Conservation (phyloP, 2,329 filamentous ascomycete genomes). For the Madurella fahalii region DNA sequence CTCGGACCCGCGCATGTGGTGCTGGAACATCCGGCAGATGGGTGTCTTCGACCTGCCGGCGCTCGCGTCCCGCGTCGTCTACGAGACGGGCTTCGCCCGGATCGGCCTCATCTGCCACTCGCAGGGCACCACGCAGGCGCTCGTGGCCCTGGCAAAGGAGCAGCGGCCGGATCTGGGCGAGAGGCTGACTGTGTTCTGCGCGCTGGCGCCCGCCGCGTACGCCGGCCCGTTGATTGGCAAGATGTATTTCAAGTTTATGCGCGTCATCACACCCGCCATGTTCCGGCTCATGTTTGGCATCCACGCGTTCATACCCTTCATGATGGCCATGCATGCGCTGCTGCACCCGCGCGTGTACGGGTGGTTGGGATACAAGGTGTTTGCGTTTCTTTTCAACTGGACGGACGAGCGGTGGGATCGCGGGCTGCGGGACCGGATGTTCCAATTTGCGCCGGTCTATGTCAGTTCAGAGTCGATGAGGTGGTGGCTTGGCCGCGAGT, state of each 20-base stretch:
- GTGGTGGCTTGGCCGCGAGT: slow-evolving; percentile 90
- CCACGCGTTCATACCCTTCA: slow-evolving; percentile 87
- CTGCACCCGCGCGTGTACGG: slow-evolving; percentile 69
- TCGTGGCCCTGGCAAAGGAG: slow-evolving; percentile 84
- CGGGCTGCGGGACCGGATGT: slow-evolving; percentile 73
- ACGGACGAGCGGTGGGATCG: slow-evolving; percentile 80
- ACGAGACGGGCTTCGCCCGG: slow-evolving; percentile 78
- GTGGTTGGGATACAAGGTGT: slow-evolving; percentile 80
- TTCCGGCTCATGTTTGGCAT: slow-evolving; percentile 86
- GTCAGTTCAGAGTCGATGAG: slow-evolving; percentile 87
- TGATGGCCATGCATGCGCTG: slow-evolving; percentile 76
- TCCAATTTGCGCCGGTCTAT: slow-evolving; percentile 88
- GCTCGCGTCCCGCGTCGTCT: slow-evolving; percentile 71
- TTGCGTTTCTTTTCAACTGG: slow-evolving; percentile 88
- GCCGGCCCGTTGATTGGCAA: slow-evolving; percentile 81
- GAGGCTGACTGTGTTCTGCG: slow-evolving; percentile 84
- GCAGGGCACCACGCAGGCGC: slow-evolving; percentile 84
- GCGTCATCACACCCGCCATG: slow-evolving; percentile 66
- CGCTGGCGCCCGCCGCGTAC: slow-evolving; percentile 84
- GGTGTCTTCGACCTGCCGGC: slow-evolving; percentile 84
- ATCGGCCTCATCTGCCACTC: slow-evolving; percentile 82
- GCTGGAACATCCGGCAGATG: slow-evolving; percentile 94
- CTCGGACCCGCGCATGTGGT: slow-evolving; percentile 87
- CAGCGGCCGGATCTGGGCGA: slow-evolving; percentile 80
- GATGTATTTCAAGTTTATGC: slow-evolving; percentile 90